Evolutionary conservation across 2,329 filamentous ascomycete genomes (phyloP), one percentile per base, ranked within the genome.

Genomic region (Lasiodiplodia theobromae): DNA sequence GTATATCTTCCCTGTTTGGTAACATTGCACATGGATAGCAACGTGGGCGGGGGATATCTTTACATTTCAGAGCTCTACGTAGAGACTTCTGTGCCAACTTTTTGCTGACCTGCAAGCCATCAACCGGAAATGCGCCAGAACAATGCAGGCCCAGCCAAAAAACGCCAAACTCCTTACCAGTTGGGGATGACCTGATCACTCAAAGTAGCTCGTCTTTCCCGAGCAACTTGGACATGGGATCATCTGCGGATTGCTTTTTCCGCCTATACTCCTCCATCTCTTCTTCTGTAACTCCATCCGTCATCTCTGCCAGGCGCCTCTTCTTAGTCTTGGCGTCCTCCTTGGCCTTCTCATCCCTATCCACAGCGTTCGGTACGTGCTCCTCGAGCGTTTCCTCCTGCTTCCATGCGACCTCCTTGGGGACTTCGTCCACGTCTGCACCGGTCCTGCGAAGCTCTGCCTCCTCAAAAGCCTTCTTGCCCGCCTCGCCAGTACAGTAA

Each of bases 401-500:
- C 68, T 77, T 78, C 77, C 79, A 81, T n/a, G 79, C 81, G 44
- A 81, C 73, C 16, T 75, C 76, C 66, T 77, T 81, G 2, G 81
- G 78, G 2, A 81, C 76, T 64, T 80, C 77, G 2, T 67, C 65
- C n/a, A 88, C 74, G 44, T 83, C 77, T 34, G 80, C 76, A 6
- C 82, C 85, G 44, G 82, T 81, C 66, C 86, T 78, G 77, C 89
- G 82, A 38, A 84, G 83, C 72, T 96, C 90, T 0, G 92, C 89
- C 68, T 92, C 91, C 73, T 94, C 90, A 80, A 92, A 94, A 1
- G 93, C 94, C 70, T 82, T 83, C 78, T 89, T 96, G 44, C 96
- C 96, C 69, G 92, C 92, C 70, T 96, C 93, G 31, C 96, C 96
- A 0, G 95, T 98, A 79, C 96, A 99, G 76, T 98, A 99, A 75